Percentiles rank a stretch among this genome's conserved stretches.
phyloP scores from a whole-genome alignment of 306 rosid species.

The Cicer judaicum region DNA sequence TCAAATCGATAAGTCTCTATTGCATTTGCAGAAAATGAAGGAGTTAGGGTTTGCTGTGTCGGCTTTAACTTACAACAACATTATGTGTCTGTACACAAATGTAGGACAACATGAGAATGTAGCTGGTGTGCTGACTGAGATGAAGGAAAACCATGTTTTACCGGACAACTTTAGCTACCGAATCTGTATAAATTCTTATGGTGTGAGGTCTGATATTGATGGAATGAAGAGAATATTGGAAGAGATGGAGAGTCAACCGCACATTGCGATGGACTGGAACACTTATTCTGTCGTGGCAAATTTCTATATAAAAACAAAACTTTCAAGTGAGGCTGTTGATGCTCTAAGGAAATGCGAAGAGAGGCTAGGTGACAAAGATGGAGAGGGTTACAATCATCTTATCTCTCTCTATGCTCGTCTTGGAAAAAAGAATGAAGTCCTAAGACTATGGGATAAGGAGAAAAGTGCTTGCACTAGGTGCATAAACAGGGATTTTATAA shows the following conservation, averaged over 20 bases:
- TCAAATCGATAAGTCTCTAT: constrained; percentile 59
- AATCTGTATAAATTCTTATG: constrained; percentile 78
- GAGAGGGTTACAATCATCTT: constrained; percentile 68
- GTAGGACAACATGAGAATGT: constrained; percentile 74
- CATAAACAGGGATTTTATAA: constrained; percentile 72
- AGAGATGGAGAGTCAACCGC: constrained; percentile 74
- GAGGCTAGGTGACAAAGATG: constrained; percentile 69
- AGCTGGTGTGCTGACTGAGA: constrained; percentile 64
- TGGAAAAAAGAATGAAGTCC: constrained; percentile 66
- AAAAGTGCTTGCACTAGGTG: constrained; percentile 71
- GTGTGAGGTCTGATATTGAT: constrained; percentile 63
- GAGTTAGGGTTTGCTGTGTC: constrained; percentile 73
- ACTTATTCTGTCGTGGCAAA: constrained; percentile 76
- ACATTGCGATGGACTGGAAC: constrained; percentile 84
- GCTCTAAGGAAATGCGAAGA: constrained; percentile 73
- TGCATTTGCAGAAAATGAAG: constrained; percentile 78
- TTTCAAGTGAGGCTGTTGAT: constrained; percentile 52
- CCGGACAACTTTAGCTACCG: constrained; percentile 88
- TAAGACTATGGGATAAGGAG: constrained; percentile 71
- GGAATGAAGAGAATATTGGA: constrained; percentile 63
- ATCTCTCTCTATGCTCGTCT: constrained; percentile 69
- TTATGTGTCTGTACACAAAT: constrained; percentile 79
- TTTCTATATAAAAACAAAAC: constrained; percentile 62
- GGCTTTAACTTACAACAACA: constrained; percentile 70
- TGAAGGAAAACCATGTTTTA: constrained; percentile 65